A percentile compares a stretch with the other conserved stretches of the same genome.
phyloP scores from a whole-genome alignment of 306 rosid species.

The Hylodesmum podocarpum region DNA sequence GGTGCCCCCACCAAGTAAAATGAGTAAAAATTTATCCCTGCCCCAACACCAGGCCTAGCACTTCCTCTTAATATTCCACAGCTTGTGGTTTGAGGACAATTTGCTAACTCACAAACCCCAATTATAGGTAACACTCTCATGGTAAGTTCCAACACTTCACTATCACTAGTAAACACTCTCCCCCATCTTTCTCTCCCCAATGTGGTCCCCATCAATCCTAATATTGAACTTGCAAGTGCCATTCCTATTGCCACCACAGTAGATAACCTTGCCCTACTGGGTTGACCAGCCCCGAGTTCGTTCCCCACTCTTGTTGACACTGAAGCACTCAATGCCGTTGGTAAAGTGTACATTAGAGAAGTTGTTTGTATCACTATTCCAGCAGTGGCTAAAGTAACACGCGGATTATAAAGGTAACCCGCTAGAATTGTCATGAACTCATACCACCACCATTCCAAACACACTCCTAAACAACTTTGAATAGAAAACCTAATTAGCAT shows the following conservation, averaged over 20 bases:
- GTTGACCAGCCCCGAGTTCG: constrained; percentile 60
- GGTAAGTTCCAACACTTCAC: constrained; percentile 48
- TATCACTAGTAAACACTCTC: constrained; percentile 55
- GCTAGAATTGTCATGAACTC: constrained; percentile 67
- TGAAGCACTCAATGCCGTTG: constrained; percentile 55
- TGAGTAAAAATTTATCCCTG: constrained; percentile 54
- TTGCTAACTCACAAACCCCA: constrained; percentile 64
- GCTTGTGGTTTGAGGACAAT: constrained; percentile 70
- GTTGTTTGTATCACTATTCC: constrained; percentile 71
- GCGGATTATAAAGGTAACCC: constrained; percentile 60
- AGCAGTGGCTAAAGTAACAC: constrained; percentile 49
- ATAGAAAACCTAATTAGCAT: constrained; percentile 50
- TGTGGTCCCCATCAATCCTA: constrained; percentile 57
- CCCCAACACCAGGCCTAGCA: constrained; percentile 73
- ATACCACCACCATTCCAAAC: constrained; percentile 97
- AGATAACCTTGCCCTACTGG: constrained; percentile 49
- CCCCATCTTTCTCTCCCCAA: constrained; percentile 64
- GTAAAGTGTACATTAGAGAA: constrained; percentile 61
- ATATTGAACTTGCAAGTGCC: constrained; percentile 44
- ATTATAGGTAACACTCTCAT: constrained; percentile 60
- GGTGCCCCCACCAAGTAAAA: constrained; percentile 79
- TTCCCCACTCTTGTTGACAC: constrained; percentile 65
- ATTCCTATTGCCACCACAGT: constrained; percentile 49
- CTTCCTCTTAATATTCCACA: constrained; percentile 71
- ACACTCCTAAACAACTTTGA: constrained; percentile 77